These are phyloP conservation scores for Bipolaris victoriae DNA, from an alignment of 2,329 filamentous ascomycete genomes.

Conservation along the genomic window DNA sequence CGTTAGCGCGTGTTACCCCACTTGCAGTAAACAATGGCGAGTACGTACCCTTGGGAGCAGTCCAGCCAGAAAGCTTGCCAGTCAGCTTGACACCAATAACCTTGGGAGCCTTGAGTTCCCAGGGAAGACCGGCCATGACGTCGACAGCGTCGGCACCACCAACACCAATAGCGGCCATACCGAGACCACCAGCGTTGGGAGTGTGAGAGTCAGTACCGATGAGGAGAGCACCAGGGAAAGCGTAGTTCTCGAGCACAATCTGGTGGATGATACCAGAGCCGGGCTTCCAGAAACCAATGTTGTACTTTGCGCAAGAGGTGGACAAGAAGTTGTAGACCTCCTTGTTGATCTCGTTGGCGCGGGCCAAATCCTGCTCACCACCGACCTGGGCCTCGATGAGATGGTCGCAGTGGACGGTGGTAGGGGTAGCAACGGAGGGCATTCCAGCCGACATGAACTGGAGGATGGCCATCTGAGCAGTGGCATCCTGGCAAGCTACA, in stretches of 20 bases:
- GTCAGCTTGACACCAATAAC: slow-evolving; percentile 96
- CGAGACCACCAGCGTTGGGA: slow-evolving; percentile 94
- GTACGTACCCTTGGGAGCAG: slow-evolving; percentile 81
- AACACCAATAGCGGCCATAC: slow-evolving; percentile 93
- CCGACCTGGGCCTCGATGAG: slow-evolving; percentile 97
- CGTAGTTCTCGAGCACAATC: slow-evolving; percentile 98
- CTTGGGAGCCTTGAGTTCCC: slow-evolving; percentile 98
- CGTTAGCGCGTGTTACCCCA: slow-evolving; percentile 17
- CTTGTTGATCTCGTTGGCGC: slow-evolving; percentile 94
- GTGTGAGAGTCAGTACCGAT: slow-evolving; percentile 99
- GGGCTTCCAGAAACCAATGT: slow-evolving; percentile 99
- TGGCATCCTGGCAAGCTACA: slow-evolving; percentile 99
- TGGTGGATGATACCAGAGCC: slow-evolving; percentile 99
- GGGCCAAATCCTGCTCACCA: slow-evolving; percentile 88
- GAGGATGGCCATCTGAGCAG: slow-evolving; percentile 98
- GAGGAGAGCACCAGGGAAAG: slow-evolving; percentile 96
- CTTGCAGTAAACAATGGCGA: slow-evolving; percentile 15
- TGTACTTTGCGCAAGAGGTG: slow-evolving; percentile 95
- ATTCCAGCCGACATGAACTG: slow-evolving; percentile 99
- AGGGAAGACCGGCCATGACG: slow-evolving; percentile 95
- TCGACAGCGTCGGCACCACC: slow-evolving; percentile 98
- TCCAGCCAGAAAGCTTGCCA: slow-evolving; percentile 88
- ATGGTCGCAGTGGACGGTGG: slow-evolving; percentile 98
- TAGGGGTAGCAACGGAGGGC: slow-evolving; percentile 90
- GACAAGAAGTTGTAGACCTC: slow-evolving; percentile 98